phyloP scores from a whole-genome alignment of 129 eudicot species.

The Arctium minus region DNA sequence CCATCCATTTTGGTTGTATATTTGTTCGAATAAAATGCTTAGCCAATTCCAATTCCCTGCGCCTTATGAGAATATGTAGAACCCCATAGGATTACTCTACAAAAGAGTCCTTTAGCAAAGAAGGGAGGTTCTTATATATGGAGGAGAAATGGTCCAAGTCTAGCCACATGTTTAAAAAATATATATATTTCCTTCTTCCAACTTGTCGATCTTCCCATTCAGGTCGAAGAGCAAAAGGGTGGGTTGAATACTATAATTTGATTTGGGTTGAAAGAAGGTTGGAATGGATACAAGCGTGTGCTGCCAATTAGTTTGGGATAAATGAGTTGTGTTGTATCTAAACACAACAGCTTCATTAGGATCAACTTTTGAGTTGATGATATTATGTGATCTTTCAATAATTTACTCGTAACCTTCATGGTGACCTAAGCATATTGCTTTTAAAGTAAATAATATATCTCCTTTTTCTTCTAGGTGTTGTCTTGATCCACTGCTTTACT shows the following conservation, averaged over 20 bases:
- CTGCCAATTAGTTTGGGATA: background rate
- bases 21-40: background rate
- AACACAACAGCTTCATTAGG: background rate
- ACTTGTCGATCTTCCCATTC: background rate
- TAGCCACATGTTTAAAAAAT: background rate
- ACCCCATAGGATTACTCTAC: too few relatives aligned
- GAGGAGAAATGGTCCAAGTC: background rate
- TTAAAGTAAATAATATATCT: constrained; percentile 15
- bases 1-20: background rate
- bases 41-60: background rate
- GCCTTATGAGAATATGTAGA: background rate
- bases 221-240: background rate
- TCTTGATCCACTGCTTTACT: constrained; percentile 26
- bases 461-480: constrained; percentile 17
- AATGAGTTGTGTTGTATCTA: background rate
- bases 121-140: background rate
- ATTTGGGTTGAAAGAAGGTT: background rate
- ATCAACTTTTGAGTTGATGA: background rate
- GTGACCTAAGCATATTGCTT: constrained; percentile 18
- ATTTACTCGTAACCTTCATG: constrained; percentile 7
- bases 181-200: background rate
- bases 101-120: background rate
- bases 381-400: background rate
- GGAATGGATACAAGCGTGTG: background rate
- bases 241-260: background rate